A percentile compares a stretch with the other conserved stretches of the same genome.
Conservation (phyloP, 2,329 filamentous ascomycete species). For the Colletotrichum tofieldiae region DNA sequence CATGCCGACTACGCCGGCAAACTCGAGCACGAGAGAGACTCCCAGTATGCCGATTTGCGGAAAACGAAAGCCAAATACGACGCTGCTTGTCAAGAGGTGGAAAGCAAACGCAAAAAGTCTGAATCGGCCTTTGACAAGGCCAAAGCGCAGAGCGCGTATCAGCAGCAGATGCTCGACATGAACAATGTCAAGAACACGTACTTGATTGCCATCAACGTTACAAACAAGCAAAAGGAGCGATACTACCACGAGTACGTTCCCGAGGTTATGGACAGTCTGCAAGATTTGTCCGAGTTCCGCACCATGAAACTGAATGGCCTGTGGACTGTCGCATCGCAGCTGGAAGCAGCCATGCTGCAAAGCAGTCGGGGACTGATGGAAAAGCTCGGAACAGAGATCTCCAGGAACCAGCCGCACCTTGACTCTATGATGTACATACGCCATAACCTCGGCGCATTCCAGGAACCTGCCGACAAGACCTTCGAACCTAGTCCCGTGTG, state of each 20-base stretch:
- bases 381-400: conserved; percentile 84
- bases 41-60: conserved; percentile 85
- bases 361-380: conserved; percentile 81
- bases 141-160: conserved; percentile 92
- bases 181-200: conserved; percentile 99
- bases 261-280: conserved; percentile 91
- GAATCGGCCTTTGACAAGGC: conserved; percentile 95
- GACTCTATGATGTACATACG: conserved; percentile 99
- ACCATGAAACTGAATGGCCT: conserved; percentile 87
- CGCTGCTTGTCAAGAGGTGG: conserved; percentile 91
- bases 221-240: conserved; percentile 96
- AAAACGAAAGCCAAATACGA: conserved; percentile 97
- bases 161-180: conserved; percentile 95
- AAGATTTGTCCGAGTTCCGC: conserved; percentile 93
- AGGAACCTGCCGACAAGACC: conserved; percentile 85
- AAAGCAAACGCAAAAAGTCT: conserved; percentile 93
- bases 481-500: conserved; percentile 98
- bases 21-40: conserved; percentile 90
- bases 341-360: conserved; percentile 86
- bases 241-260: conserved; percentile 98
- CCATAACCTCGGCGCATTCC: conserved; percentile 87
- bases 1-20: conserved; percentile 92
- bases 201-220: conserved; percentile 94
- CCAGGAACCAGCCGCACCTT: conserved; percentile 87
- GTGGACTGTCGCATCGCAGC: conserved; percentile 84